Evolutionary conservation across 176 grass and related monocot genomes (phyloP).

Genomic region (Melocanna baccifera): DNA sequence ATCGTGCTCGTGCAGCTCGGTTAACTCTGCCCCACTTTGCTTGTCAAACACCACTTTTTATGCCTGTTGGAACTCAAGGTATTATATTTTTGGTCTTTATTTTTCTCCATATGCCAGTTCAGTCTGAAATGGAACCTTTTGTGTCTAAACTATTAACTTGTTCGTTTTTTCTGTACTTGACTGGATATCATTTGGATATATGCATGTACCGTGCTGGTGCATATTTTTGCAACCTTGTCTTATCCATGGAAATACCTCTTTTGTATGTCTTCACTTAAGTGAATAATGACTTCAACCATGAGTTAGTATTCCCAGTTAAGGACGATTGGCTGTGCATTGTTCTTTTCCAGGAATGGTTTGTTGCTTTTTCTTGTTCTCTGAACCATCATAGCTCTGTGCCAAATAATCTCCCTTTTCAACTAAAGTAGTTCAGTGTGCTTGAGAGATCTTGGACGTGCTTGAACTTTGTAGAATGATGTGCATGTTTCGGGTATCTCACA

Average conservation of each 20-base stretch:
- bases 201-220: neutral
- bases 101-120: constrained; percentile 9
- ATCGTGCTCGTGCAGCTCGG: constrained; percentile 77
- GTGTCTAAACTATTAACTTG: constrained; percentile 16
- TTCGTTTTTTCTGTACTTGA: neutral
- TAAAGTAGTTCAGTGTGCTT: neutral
- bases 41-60: constrained; percentile 94
- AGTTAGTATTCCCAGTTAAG: neutral
- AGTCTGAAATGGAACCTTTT: neutral
- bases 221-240: neutral
- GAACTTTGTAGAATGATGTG: constrained; percentile 10
- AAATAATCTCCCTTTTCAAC: neutral
- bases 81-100: neutral
- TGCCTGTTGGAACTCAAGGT: constrained; percentile 99
- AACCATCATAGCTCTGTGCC: neutral
- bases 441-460: constrained; percentile 15
- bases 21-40: constrained; percentile 89
- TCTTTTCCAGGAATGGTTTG: neutral
- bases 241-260: neutral
- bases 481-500: constrained; percentile 20
- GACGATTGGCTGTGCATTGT: neutral
- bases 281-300: neutral
- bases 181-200: neutral
- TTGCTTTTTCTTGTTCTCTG: neutral
- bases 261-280: neutral